Evolutionary conservation across 345 rosid genomes (phyloP).

Genomic region (Citropsis articulata): DNA sequence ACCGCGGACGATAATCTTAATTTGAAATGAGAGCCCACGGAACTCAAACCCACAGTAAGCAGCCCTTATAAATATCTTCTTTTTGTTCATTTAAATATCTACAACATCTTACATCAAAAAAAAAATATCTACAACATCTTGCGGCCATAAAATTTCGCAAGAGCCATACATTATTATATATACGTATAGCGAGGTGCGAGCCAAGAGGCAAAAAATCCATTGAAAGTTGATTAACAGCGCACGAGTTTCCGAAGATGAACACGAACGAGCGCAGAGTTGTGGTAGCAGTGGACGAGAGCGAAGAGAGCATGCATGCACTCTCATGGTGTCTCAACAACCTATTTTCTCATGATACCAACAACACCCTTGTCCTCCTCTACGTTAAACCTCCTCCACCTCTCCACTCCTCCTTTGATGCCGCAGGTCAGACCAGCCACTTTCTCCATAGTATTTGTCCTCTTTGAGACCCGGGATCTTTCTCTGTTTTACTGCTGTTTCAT

Average conservation of each 20-base stretch:
- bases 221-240: constrained; percentile 16
- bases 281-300: constrained; percentile 88
- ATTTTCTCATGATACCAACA: constrained; percentile 32
- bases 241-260: constrained; percentile 16
- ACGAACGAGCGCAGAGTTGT: constrained; percentile 41
- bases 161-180: not conserved
- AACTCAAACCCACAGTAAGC: not conserved
- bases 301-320: constrained; percentile 91
- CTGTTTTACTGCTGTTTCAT: not conserved
- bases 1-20: too few species aligned
- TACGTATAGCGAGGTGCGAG: not conserved
- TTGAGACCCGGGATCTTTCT: not conserved
- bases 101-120: constrained; percentile 11
- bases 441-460: not conserved
- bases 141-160: not conserved
- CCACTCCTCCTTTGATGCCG: constrained; percentile 59
- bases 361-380: constrained; percentile 64
- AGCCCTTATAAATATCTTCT: not conserved
- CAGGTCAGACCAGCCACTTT: constrained; percentile 33
- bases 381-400: constrained; percentile 77
- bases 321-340: constrained; percentile 75
- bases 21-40: not conserved
- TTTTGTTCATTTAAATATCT: not conserved
- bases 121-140: constrained; percentile 12
- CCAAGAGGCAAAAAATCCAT: not conserved